Evolutionary conservation across 495 filamentous ascomycete species (phyloP), one percentile per base, ranked within the genome.

Genomic region (Jackrogersella minutella): DNA sequence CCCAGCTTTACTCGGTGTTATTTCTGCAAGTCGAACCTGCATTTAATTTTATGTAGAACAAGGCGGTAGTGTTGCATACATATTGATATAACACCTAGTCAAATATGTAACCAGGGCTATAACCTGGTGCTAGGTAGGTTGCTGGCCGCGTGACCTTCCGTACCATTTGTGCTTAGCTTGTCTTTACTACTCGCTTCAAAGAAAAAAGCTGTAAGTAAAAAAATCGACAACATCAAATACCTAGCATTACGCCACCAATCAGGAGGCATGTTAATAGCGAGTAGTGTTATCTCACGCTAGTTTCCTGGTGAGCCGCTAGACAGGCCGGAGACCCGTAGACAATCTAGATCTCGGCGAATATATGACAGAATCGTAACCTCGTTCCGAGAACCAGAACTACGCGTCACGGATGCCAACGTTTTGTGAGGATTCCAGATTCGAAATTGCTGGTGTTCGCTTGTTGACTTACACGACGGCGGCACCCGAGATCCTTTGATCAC

Each of bases 171-270:
- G 16, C 19, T 40, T 52, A 43, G 56, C 26, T 40, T 19, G 26
- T 7, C 33, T 10, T 36, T 39, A 33, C 9, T 46, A 11, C 10
- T 26, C 22, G 26, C 19, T 46, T 46, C 41, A 21, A 5, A 33
- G 40, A 43, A 62, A 47, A 73, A 76, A 70, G 57, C 26, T 40
- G 73, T 69, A 65, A 76, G 79, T 81, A 71, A 81, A 79, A 75
- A 62, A 79, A 80, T 81, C 73, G 73, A 74, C 76, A 79, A 65
- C 76, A 77, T 56, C 63, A 77, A 77, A 74, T 69, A n/a, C n/a
- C n/a, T n/a, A 66, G 61, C 56, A 19, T 50, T 46, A 54, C 36
- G 52, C 66, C 41, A 67, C 79, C 77, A 81, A 81, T 79, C 72
- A 78, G 24, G 60, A 30, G 13, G 2, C 49, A 36, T 22, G 33